A percentile compares a stretch with the other conserved stretches of the same genome.
Evolutionary conservation across 73 alveolate species (phyloP).

Genomic region (Uronychia setigera): DNA sequence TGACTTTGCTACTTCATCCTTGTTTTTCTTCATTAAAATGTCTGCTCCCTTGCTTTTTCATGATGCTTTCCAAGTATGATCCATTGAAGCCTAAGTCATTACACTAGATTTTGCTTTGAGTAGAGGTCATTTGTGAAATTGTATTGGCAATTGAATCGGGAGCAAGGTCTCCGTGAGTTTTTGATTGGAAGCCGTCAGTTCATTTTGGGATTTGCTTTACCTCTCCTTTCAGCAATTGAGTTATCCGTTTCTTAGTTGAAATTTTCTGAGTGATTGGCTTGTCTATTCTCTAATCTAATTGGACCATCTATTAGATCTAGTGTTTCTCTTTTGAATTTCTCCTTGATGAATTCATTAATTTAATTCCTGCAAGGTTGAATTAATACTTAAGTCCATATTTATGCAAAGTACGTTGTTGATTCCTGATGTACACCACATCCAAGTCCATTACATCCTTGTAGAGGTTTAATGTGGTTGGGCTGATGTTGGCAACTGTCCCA

Average conservation of each 20-base stretch:
- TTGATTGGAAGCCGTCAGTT: no score
- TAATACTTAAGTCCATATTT: no score
- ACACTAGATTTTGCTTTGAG: not conserved
- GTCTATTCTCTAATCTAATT: not conserved
- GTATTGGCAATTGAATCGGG: no score
- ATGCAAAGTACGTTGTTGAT: no score
- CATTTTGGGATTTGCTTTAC: not conserved
- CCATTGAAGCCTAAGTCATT: not conserved
- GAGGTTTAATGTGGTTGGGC: not conserved
- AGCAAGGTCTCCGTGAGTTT: no score
- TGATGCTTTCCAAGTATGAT: not conserved
- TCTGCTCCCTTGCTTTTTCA: not conserved
- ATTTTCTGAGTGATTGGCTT: not conserved
- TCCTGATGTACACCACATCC: no score
- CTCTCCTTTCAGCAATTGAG: not conserved
- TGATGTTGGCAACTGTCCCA: no score
- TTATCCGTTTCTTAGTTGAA: not conserved
- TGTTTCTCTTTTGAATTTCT: not conserved
- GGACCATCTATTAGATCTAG: not conserved
- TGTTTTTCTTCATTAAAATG: not conserved
- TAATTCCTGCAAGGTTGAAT: not conserved
- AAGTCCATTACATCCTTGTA: no score
- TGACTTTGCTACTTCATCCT: not conserved
- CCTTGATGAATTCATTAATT: not conserved
- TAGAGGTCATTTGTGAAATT: no score